A percentile compares a stretch with the other conserved stretches of the same genome.
Conservation (phyloP, 441 rosid genomes). For the Hura crepitans region DNA sequence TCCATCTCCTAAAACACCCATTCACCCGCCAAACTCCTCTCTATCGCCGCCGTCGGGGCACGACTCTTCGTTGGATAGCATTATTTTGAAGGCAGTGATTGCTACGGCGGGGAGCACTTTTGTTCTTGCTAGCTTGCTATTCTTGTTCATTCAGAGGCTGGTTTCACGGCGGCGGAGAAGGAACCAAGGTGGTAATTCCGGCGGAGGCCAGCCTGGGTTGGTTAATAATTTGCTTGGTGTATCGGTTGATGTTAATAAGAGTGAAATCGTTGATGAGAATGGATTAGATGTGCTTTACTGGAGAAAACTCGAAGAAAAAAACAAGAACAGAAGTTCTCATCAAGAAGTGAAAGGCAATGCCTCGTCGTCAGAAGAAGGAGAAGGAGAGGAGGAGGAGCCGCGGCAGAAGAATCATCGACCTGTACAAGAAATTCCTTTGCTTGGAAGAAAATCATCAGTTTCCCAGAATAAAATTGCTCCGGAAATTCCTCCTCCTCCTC, state of each 20-base stretch:
- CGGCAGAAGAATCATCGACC: conserved; percentile 28
- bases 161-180: conserved; percentile 29
- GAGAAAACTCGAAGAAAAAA: conserved; percentile 48
- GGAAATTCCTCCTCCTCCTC: conserved; percentile 27
- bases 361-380: conserved; percentile 19
- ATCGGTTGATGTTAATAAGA: conserved; percentile 42
- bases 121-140: conserved; percentile 50
- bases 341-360: conserved; percentile 18
- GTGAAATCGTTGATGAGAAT: conserved; percentile 65
- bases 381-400: conserved; percentile 5
- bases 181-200: conserved; percentile 15
- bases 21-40: conserved; percentile 5
- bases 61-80: conserved; percentile 22
- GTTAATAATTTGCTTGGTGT: conserved; percentile 32
- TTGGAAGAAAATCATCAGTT: conserved; percentile 59
- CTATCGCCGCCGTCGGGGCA: not conserved
- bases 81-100: conserved; percentile 56
- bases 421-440: conserved; percentile 55
- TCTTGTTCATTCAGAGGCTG: conserved; percentile 40
- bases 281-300: conserved; percentile 84
- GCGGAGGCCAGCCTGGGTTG: conserved; percentile 20
- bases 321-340: conserved; percentile 28
- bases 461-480: conserved; percentile 42
- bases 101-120: conserved; percentile 60
- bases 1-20: conserved; percentile 21